Percentiles rank a stretch among this genome's conserved stretches.
These are phyloP conservation scores for Debaryomyces prosopidis DNA, from an alignment of 805 yeast species.

Conservation along the genomic window DNA sequence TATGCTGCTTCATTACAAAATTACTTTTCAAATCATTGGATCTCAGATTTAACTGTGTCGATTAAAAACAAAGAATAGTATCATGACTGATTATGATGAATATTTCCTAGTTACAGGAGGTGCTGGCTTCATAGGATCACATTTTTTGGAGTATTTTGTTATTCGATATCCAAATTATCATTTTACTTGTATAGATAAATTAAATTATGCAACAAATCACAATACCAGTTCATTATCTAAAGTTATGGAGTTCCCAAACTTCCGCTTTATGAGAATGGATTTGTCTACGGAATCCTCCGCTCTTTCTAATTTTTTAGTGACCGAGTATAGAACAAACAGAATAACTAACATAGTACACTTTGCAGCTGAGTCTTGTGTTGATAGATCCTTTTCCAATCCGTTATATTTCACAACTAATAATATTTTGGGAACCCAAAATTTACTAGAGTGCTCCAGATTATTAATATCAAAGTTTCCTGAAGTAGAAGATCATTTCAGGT, in stretches of 20 bases:
- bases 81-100: constrained; percentile 6
- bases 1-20: too few species aligned
- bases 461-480: constrained; percentile 4
- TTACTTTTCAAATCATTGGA: too few species aligned
- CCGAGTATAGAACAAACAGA: constrained; percentile 13
- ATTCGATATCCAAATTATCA: constrained; percentile 23
- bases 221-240: constrained; percentile 21
- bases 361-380: constrained; percentile 60
- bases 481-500: constrained; percentile 8
- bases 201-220: constrained; percentile 45
- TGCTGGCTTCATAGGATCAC: constrained; percentile 58
- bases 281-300: constrained; percentile 25
- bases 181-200: constrained; percentile 47
- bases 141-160: constrained; percentile 40
- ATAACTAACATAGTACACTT: constrained; percentile 45
- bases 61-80: too few species aligned
- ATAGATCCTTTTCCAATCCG: constrained; percentile 49
- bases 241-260: constrained; percentile 15
- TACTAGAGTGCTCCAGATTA: constrained; percentile 42
- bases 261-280: constrained; percentile 33
- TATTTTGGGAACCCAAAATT: constrained; percentile 46
- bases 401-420: constrained; percentile 45
- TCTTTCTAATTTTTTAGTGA: constrained; percentile 17
- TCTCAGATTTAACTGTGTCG: not conserved
- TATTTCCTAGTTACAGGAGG: constrained; percentile 53